Evolutionary conservation across 2,329 filamentous ascomycete genomes (phyloP).

Genomic region (Aureobasidium sp.): DNA sequence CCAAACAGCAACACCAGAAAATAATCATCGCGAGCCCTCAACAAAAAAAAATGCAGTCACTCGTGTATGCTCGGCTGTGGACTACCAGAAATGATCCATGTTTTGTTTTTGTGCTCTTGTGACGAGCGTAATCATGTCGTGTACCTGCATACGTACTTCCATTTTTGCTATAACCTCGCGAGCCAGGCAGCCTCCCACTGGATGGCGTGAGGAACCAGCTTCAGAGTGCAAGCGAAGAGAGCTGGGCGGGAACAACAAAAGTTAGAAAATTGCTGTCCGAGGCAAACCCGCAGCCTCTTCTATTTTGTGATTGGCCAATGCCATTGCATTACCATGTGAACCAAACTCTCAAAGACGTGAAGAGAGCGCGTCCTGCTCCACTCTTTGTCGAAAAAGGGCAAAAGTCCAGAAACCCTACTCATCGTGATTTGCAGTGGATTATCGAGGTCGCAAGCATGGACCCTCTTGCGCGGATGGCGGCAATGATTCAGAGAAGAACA

Average conservation of each 20-base stretch:
- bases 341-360: neutral
- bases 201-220: neutral
- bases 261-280: neutral
- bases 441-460: neutral
- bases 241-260: neutral
- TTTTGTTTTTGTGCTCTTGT: slow-evolving; percentile 1
- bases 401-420: neutral
- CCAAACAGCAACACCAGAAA: neutral
- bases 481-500: slow-evolving; percentile 4
- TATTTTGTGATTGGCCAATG: neutral
- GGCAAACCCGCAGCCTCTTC: neutral
- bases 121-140: neutral
- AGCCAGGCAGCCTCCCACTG: neutral
- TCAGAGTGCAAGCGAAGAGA: neutral
- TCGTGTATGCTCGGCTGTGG: neutral
- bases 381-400: neutral
- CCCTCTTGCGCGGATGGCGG: neutral
- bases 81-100: neutral
- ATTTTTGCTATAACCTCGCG: neutral
- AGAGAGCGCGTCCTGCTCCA: neutral
- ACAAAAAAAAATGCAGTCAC: neutral
- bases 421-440: neutral
- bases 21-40: neutral
- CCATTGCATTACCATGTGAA: neutral
- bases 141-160: slow-evolving; percentile 7